Conservation (phyloP, 2,329 filamentous ascomycete species). For the Paecilomyces fulvus region DNA sequence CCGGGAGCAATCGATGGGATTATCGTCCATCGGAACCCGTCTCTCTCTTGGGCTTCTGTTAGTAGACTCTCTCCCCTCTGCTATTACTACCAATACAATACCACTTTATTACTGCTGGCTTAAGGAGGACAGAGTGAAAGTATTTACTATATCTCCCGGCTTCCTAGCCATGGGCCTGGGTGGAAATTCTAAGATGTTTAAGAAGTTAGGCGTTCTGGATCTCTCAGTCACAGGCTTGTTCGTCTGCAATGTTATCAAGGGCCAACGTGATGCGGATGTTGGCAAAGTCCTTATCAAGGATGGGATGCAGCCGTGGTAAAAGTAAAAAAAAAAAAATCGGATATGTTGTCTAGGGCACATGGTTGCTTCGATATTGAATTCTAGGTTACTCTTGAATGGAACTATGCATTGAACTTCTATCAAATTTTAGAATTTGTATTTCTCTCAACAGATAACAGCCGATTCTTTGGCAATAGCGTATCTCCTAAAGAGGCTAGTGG, state of each 20-base stretch:
- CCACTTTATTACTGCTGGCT: conserved; percentile 30
- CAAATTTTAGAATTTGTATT: too few species aligned
- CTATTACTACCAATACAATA: too few species aligned
- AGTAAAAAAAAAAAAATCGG: too few species aligned
- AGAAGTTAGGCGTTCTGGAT: conserved; percentile 20
- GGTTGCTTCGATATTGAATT: too few species aligned
- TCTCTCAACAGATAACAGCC: too few species aligned
- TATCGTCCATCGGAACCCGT: conserved; percentile 2
- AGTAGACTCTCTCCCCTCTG: too few species aligned
- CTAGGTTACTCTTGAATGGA: too few species aligned
- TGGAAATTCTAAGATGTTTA: conserved; percentile 18
- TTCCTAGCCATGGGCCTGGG: conserved; percentile 42
- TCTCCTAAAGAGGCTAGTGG: too few species aligned
- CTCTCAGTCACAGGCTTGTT: conserved; percentile 31
- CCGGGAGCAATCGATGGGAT: too few species aligned
- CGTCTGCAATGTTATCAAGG: conserved; percentile 35
- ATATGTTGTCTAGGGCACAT: too few species aligned
- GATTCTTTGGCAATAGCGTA: too few species aligned
- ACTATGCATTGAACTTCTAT: too few species aligned
- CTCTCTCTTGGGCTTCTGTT: conserved; percentile 3
- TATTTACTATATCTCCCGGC: conserved; percentile 42
- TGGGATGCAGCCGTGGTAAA: conserved; percentile 1
- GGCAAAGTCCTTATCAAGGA: conserved; percentile 27
- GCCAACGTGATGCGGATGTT: conserved; percentile 32
- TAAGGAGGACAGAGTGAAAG: conserved; percentile 43